A percentile compares a stretch with the other conserved stretches of the same genome.
Evolutionary conservation across 2,329 filamentous ascomycete genomes (phyloP).

Genomic region (Leptographium procerum): DNA sequence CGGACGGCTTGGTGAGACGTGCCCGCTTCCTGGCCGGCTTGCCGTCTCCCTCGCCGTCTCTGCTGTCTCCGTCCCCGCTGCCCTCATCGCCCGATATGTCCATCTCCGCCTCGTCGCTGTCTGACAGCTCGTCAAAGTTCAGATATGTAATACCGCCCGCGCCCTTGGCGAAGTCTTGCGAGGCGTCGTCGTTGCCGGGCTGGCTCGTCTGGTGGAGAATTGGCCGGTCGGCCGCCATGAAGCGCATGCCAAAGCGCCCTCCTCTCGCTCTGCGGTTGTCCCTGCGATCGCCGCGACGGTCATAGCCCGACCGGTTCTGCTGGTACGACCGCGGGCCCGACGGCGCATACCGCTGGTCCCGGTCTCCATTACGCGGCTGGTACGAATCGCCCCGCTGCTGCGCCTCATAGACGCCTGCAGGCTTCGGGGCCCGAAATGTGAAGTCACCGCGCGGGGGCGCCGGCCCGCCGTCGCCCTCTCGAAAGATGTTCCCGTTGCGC

Average conservation of each 20-base stretch:
- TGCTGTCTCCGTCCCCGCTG: conserved; percentile 17
- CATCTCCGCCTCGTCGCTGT: conserved; percentile 54
- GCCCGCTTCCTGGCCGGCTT: conserved; percentile 11
- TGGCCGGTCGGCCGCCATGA: conserved; percentile 34
- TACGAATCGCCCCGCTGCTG: conserved; percentile 40
- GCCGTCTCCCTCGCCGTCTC: conserved; percentile 20
- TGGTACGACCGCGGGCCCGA: conserved; percentile 7
- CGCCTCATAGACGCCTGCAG: conserved; percentile 34
- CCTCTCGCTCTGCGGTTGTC: conserved; percentile 2
- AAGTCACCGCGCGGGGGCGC: conserved; percentile 37
- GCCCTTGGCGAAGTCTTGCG: conserved; percentile 34
- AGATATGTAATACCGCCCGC: conserved; percentile 39
- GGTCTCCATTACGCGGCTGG: conserved; percentile 6
- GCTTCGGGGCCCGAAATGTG: conserved; percentile 42
- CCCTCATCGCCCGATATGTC: conserved; percentile 43
- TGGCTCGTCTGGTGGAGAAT: conserved; percentile 33
- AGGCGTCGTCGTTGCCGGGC: conserved; percentile 22
- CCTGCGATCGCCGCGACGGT: neutral
- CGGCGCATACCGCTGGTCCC: neutral
- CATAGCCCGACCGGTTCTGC: neutral
- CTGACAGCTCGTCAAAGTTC: conserved; percentile 45
- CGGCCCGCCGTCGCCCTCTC: neutral
- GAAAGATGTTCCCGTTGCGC: too few species aligned
- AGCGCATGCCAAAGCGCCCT: conserved; percentile 18
- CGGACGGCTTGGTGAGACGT: neutral